A percentile compares a stretch with the other conserved stretches of the same genome.
These are phyloP conservation scores for Achlya hypogyna DNA, from an alignment of 352 stramenopile species.

Conservation along the genomic window DNA sequence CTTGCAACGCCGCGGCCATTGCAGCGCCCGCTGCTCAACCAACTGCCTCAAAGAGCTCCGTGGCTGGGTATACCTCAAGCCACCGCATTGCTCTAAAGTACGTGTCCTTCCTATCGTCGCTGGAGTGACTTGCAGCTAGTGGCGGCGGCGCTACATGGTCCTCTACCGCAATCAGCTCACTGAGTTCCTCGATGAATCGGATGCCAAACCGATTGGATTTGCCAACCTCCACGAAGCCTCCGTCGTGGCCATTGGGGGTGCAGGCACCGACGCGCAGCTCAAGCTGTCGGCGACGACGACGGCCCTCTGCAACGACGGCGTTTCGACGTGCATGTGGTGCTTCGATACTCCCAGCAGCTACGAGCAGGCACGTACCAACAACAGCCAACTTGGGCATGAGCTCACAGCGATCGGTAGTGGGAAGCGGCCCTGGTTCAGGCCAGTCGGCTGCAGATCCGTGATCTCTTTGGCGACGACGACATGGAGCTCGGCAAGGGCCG, in stretches of 20 bases:
- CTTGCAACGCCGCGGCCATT: not conserved
- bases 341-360: constrained; percentile 5
- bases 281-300: constrained; percentile 32
- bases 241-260: constrained; percentile 32
- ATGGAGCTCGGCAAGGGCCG: constrained; percentile 76
- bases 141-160: constrained; percentile 57
- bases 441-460: constrained; percentile 3
- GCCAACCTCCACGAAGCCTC: constrained; percentile 66
- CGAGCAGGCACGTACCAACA: too few species aligned
- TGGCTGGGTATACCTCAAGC: constrained; percentile 54
- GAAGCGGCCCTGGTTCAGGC: not conserved
- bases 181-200: constrained; percentile 62
- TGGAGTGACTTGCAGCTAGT: constrained; percentile 29
- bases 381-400: too few species aligned
- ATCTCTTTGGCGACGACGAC: constrained; percentile 21
- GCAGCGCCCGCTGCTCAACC: not conserved
- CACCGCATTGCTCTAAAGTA: constrained; percentile 30
- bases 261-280: constrained; percentile 58
- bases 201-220: constrained; percentile 50
- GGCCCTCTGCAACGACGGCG: constrained; percentile 46
- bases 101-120: not conserved
- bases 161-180: constrained; percentile 65
- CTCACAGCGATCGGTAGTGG: constrained; percentile 22
- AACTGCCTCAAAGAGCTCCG: constrained; percentile 24
- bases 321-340: constrained; percentile 26